Conservation (phyloP, 176 grass and related monocot species). For the Poa pratensis region DNA sequence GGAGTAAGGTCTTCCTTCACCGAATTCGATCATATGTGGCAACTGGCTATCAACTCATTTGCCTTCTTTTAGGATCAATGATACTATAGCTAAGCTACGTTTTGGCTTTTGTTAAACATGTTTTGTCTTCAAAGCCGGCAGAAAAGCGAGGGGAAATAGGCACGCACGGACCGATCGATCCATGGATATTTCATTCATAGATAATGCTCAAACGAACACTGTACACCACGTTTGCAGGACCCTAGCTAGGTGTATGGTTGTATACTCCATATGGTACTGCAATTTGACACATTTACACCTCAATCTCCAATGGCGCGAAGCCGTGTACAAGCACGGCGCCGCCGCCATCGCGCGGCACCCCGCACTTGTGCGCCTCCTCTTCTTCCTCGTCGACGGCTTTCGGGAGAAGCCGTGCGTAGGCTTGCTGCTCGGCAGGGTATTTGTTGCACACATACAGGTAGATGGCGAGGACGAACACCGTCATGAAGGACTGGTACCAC, state of each 20-base stretch:
- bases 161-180: not conserved
- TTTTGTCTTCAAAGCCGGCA: too few relatives aligned
- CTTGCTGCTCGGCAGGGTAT: slow-evolving; percentile 42
- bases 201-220: not conserved
- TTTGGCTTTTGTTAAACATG: too few relatives aligned
- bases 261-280: too few relatives aligned
- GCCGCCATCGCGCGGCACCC: not conserved
- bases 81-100: too few relatives aligned
- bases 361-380: slow-evolving; percentile 33
- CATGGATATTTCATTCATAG: not conserved
- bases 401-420: slow-evolving; percentile 48
- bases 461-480: slow-evolving; percentile 47
- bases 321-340: not conserved
- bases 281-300: slow-evolving; percentile 33
- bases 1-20: not conserved
- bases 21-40: not conserved
- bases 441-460: slow-evolving; percentile 53
- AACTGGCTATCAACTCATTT: not conserved
- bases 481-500: slow-evolving; percentile 61
- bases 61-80: not conserved
- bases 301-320: slow-evolving; percentile 49
- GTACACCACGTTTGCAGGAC: not conserved
- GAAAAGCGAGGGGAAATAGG: too few relatives aligned
- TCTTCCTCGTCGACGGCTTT: slow-evolving; percentile 33
- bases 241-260: too few relatives aligned